Evolutionary conservation across 2,329 filamentous ascomycete species (phyloP).

Genomic region (Chalaropsis thielavioides): DNA sequence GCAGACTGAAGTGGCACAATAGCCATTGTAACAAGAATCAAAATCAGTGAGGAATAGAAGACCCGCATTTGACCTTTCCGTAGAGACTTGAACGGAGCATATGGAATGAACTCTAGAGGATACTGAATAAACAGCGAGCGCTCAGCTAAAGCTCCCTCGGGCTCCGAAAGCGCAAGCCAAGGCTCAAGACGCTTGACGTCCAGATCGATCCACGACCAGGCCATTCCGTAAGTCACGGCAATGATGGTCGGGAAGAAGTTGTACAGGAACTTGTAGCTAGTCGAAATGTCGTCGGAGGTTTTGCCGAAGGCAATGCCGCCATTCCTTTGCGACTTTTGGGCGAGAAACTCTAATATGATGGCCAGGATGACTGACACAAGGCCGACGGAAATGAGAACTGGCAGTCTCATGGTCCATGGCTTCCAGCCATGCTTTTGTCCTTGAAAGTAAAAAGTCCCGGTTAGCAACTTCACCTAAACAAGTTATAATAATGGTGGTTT

Average conservation of each 20-base stretch:
- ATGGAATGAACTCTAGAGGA: conserved; percentile 29
- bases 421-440: conserved; percentile 16
- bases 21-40: conserved; percentile 39
- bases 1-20: conserved; percentile 41
- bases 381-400: conserved; percentile 28
- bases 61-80: conserved; percentile 37
- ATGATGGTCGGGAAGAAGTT: conserved; percentile 39
- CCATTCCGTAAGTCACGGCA: conserved; percentile 39
- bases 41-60: conserved; percentile 32
- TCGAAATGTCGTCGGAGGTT: conserved; percentile 25
- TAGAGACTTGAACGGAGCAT: conserved; percentile 24
- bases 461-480: neutral
- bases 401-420: conserved; percentile 16
- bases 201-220: conserved; percentile 46
- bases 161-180: conserved; percentile 41
- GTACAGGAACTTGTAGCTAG: conserved; percentile 28
- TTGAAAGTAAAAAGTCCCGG: conserved; percentile 12
- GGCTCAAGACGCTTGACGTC: conserved; percentile 46
- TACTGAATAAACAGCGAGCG: conserved; percentile 40
- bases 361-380: conserved; percentile 29
- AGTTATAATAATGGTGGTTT: conserved; percentile 12
- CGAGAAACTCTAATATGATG: conserved; percentile 31
- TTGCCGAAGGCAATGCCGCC: conserved; percentile 28
- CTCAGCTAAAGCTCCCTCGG: conserved; percentile 28
- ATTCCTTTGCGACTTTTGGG: conserved; percentile 27